These are phyloP conservation scores for Torrubiellomyces zombiae DNA, from an alignment of 2,329 filamentous ascomycete genomes.

Conservation along the genomic window DNA sequence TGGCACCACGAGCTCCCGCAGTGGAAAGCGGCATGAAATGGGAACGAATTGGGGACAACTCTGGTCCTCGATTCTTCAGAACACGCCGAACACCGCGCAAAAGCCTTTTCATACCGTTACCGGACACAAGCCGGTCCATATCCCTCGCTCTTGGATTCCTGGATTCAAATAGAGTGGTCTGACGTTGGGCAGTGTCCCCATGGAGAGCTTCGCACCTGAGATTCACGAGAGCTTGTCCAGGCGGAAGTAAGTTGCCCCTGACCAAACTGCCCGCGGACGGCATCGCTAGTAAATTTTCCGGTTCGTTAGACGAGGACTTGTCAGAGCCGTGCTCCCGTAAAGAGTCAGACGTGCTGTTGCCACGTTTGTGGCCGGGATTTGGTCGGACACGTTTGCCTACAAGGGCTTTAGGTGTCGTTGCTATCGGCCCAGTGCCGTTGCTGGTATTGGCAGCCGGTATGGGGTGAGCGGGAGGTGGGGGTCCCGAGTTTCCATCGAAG, in stretches of 20 bases:
- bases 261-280: conserved; percentile 73
- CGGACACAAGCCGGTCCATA: no score
- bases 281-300: conserved; percentile 42
- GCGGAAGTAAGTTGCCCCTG: conserved; percentile 69
- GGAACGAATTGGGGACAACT: conserved; percentile 25
- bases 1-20: conserved; percentile 33
- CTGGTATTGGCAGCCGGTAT: conserved; percentile 33
- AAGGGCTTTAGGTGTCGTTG: conserved; percentile 40
- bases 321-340: conserved; percentile 49
- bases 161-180: conserved; percentile 36
- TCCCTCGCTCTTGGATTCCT: no score
- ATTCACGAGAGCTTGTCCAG: conserved; percentile 66
- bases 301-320: conserved; percentile 32
- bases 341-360: conserved; percentile 76
- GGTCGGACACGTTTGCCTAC: conserved; percentile 43
- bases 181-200: conserved; percentile 26
- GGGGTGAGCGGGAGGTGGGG: conserved; percentile 37
- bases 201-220: conserved; percentile 35
- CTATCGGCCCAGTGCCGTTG: conserved; percentile 31
- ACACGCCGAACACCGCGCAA: conserved; percentile 75
- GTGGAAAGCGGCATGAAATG: conserved; percentile 30
- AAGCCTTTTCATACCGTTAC: conserved; percentile 69
- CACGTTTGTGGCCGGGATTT: conserved; percentile 55
- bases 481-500: conserved; percentile 20
- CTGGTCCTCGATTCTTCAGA: conserved; percentile 44